Conservation (phyloP, 768 basidiomycete genomes). For the Symmetrospora coprosmae region DNA sequence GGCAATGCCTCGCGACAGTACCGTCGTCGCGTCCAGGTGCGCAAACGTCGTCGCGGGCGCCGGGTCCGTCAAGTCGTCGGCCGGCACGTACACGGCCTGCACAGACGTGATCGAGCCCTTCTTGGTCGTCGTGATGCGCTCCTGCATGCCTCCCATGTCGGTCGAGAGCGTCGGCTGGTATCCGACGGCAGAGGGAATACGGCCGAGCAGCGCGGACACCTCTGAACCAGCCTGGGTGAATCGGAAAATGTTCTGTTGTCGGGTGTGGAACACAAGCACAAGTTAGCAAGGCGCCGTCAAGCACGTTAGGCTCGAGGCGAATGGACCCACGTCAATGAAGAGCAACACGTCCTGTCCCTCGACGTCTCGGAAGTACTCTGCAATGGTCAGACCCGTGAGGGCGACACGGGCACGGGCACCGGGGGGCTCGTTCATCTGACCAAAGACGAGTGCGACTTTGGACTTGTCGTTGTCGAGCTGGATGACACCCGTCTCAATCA, state of each 20-base stretch:
- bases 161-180: constrained; percentile 99
- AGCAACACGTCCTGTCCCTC: constrained; percentile 99
- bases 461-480: constrained; percentile 92
- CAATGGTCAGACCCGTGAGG: constrained; percentile 95
- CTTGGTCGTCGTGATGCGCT: constrained; percentile 83
- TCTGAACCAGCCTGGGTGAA: constrained; percentile 99
- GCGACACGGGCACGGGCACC: constrained; percentile 99
- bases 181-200: constrained; percentile 99
- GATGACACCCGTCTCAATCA: constrained; percentile 99
- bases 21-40: constrained; percentile 99
- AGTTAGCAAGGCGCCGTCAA: background rate
- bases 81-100: constrained; percentile 98
- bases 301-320: too few relatives aligned
- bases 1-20: constrained; percentile 96
- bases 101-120: constrained; percentile 99
- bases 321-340: constrained; percentile 73
- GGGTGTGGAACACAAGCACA: background rate
- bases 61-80: constrained; percentile 99
- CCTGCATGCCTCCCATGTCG: constrained; percentile 99
- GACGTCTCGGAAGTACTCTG: constrained; percentile 99
- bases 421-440: constrained; percentile 99
- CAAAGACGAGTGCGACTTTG: constrained; percentile 99
- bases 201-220: constrained; percentile 97
- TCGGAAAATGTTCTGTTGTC: constrained; percentile 98
- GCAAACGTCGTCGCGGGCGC: constrained; percentile 99